Evolutionary conservation across 768 basidiomycete species (phyloP), one percentile per base, ranked within the genome.

Genomic region (Rhizopogon roseolus): DNA sequence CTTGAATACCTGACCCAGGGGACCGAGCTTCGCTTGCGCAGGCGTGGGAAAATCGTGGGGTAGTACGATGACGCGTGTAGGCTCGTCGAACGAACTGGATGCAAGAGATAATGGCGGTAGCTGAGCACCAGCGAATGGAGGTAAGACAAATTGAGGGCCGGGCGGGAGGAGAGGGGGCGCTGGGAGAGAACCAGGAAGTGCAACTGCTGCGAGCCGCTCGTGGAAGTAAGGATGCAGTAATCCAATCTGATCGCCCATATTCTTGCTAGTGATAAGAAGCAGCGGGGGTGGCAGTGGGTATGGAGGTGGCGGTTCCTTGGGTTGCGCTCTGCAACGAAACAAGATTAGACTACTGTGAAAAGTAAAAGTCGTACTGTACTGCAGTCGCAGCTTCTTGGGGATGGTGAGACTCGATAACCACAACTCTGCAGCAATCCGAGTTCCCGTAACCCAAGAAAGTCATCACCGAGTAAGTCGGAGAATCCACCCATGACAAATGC

Each of bases 391-490:
- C 56, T 76, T 80, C 70, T 85, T 86, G 9, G 95, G 95, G 36
- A 96, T 80, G 16, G 77, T 80, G 50, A 98, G 78, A 59, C 80
- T 86, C 14, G 86, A 80, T 56, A 96, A 73, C 13, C 90, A 90
- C 48, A 89, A 77, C 63, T 97, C 95, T 40, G 80, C 81, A 19
- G 92, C 93, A 49, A 97, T 91, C 94, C 95, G 41, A 93, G 73
- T 63, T 90, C 93, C 48, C 83, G 81, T 27, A 98, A 76, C 10
- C 95, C 95, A 11, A 98, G 80, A 71, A 95, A 96, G 67, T 98
- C 95, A 61, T 94, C 93, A 32, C 93, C 94, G 14, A 95, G 78
- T 14, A 84, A 77, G 49, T 93, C 90, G 0, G 91, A 86, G 66
- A 96, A 93, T 62, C 90, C 88, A 50, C 93, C 93, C 88, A 84